Conservation (phyloP, 371 early-diverging fungal genomes). For the Apophysomyces ossiformis region DNA sequence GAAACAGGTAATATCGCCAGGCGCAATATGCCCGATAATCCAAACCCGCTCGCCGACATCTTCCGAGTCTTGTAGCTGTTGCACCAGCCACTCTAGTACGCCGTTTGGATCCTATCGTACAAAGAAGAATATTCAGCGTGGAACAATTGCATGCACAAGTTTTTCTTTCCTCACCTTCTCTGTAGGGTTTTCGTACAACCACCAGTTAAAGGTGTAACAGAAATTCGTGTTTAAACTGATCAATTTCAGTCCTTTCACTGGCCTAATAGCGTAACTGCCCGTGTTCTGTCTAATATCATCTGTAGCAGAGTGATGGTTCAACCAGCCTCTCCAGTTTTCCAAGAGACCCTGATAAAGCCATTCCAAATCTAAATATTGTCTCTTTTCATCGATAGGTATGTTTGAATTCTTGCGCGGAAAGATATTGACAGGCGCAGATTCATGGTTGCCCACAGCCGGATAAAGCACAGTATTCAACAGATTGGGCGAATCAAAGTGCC, state of each 20-base stretch:
- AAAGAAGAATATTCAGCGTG: neutral
- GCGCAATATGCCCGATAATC: constrained; percentile 65
- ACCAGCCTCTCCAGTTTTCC: constrained; percentile 59
- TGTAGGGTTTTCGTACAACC: constrained; percentile 44
- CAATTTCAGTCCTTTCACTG: constrained; percentile 51
- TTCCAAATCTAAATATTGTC: constrained; percentile 32
- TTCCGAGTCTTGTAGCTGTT: constrained; percentile 58
- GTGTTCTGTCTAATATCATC: constrained; percentile 38
- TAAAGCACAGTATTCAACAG: constrained; percentile 47
- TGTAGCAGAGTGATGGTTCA: constrained; percentile 29
- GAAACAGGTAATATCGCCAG: constrained; percentile 58
- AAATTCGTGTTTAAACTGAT: constrained; percentile 70
- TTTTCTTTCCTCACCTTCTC: constrained; percentile 25
- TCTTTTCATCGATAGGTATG: constrained; percentile 30
- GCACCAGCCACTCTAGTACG: constrained; percentile 55
- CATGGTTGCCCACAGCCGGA: constrained; percentile 65
- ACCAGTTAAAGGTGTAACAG: constrained; percentile 63
- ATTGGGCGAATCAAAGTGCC: constrained; percentile 42
- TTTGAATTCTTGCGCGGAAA: constrained; percentile 48
- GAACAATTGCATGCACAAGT: neutral
- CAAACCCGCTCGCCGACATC: constrained; percentile 57
- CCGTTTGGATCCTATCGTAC: constrained; percentile 55
- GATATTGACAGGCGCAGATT: constrained; percentile 52
- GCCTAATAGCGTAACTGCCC: constrained; percentile 54
- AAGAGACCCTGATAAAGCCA: constrained; percentile 58